These are phyloP conservation scores for Talaromyces sp. DNA, from an alignment of 2,329 filamentous ascomycete species.

Conservation along the genomic window DNA sequence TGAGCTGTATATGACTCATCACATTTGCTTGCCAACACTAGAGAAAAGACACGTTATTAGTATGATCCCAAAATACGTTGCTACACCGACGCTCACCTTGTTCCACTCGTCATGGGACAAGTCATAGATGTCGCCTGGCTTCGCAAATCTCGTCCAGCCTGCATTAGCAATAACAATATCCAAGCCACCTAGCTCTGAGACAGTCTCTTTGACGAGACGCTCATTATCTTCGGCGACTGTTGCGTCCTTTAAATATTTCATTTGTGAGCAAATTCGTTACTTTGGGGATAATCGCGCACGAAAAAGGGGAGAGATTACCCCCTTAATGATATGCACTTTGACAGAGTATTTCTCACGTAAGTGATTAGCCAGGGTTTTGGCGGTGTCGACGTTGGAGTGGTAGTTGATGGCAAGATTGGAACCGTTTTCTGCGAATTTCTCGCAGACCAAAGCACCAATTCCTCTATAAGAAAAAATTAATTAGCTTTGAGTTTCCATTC, in stretches of 20 bases:
- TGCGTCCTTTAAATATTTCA: conserved; percentile 46
- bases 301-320: not conserved
- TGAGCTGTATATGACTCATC: conserved; percentile 39
- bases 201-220: conserved; percentile 49
- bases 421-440: not conserved
- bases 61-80: too few species aligned
- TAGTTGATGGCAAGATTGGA: not conserved
- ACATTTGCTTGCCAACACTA: conserved; percentile 53
- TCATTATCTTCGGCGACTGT: conserved; percentile 51
- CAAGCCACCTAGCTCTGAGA: conserved; percentile 52
- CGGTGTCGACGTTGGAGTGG: not conserved
- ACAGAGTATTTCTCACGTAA: not conserved
- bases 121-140: conserved; percentile 48
- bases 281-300: not conserved
- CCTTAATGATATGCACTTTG: not conserved
- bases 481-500: not conserved
- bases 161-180: conserved; percentile 68
- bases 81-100: not conserved
- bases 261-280: not conserved
- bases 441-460: not conserved
- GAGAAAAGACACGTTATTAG: conserved; percentile 43
- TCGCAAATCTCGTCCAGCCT: conserved; percentile 50
- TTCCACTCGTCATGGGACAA: conserved; percentile 45
- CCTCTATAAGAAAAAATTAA: not conserved
- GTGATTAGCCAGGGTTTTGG: not conserved